phyloP scores from a whole-genome alignment of 1,139 yeast genomes.

The Diutina siamensis region DNA sequence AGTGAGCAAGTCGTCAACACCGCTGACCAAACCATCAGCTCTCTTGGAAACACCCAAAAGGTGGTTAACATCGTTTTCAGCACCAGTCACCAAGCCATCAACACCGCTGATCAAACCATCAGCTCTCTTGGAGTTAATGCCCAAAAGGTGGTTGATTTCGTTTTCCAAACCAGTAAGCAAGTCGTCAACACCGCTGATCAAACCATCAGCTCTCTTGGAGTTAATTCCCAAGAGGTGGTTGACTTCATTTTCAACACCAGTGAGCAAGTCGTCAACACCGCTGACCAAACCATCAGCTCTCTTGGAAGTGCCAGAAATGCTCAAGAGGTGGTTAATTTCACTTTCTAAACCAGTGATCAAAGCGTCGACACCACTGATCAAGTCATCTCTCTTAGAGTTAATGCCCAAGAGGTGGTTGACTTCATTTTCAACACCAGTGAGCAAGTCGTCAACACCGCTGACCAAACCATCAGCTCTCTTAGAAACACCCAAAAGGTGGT shows the following conservation, averaged over 20 bases:
- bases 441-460: not conserved
- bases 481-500: not conserved
- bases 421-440: not conserved
- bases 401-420: not conserved
- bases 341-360: not conserved
- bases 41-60: too few relatives aligned
- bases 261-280: not conserved
- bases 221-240: not conserved
- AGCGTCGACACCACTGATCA: not conserved
- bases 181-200: not conserved
- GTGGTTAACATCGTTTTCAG: too few relatives aligned
- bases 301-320: too few relatives aligned
- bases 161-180: not conserved
- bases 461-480: not conserved
- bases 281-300: too few relatives aligned
- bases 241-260: not conserved
- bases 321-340: not conserved
- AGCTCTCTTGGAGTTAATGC: too few relatives aligned
- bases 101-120: too few relatives aligned
- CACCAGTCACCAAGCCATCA: too few relatives aligned
- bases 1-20: not conserved
- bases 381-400: not conserved
- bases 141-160: slow-evolving; percentile 1
- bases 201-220: not conserved
- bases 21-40: not conserved